Percentiles rank a stretch among this genome's conserved stretches.
Conservation (phyloP, 371 early-diverging fungal genomes). For the Paraphysoderma sedebokerense region DNA sequence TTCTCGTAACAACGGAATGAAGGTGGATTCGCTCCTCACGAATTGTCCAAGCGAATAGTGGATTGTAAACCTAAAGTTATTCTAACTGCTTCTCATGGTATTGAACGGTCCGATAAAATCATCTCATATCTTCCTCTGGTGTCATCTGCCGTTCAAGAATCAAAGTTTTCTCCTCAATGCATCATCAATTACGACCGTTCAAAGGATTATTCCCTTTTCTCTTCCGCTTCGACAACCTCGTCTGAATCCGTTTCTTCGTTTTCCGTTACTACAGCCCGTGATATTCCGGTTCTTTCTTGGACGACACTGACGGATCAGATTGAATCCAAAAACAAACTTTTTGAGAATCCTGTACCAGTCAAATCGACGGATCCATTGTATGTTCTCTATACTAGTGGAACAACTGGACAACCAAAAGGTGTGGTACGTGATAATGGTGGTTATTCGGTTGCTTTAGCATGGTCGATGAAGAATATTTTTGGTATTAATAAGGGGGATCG, state of each 20-base stretch:
- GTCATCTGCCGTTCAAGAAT: constrained; percentile 2
- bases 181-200: constrained; percentile 31
- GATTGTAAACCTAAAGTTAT: constrained; percentile 56
- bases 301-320: constrained; percentile 34
- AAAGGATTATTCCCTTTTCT: constrained; percentile 34
- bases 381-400: constrained; percentile 84
- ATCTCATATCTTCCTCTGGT: constrained; percentile 2
- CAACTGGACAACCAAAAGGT: constrained; percentile 67
- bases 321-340: constrained; percentile 28
- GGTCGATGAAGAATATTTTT: constrained; percentile 66
- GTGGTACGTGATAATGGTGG: constrained; percentile 82
- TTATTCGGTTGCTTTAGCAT: constrained; percentile 61
- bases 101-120: constrained; percentile 35
- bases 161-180: constrained; percentile 9
- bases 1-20: too few relatives aligned
- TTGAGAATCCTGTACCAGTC: constrained; percentile 43
- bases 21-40: constrained; percentile 69
- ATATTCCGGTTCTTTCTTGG: too few relatives aligned
- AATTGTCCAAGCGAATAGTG: constrained; percentile 61
- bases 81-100: constrained; percentile 58
- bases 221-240: constrained; percentile 27
- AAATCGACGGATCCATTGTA: constrained; percentile 78
- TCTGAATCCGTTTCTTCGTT: too few relatives aligned
- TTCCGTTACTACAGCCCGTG: too few relatives aligned
- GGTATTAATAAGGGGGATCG: constrained; percentile 49